Percentiles rank a stretch among this genome's conserved stretches.
Evolutionary conservation across 257 asterid species (phyloP).

Genomic region (Rehmannia glutinosa): DNA sequence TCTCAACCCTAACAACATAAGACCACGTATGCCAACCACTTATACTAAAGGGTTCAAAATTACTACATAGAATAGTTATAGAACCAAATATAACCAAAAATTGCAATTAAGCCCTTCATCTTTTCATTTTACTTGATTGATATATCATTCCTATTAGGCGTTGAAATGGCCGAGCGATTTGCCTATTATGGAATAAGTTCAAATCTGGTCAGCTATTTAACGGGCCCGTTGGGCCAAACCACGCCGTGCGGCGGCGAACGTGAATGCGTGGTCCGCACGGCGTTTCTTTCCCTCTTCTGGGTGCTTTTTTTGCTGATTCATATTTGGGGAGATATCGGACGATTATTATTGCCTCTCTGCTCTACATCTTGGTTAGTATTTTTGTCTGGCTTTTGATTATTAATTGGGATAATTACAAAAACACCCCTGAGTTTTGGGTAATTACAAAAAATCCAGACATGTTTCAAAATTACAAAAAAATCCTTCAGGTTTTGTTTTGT

Average conservation of each 20-base stretch:
- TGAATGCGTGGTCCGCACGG: slow-evolving; percentile 30
- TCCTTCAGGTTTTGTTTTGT: too few relatives aligned
- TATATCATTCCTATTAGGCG: not conserved
- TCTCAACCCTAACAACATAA: too few relatives aligned
- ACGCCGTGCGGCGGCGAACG: slow-evolving; percentile 25
- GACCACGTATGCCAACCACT: too few relatives aligned
- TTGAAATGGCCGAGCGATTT: not conserved
- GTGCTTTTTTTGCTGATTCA: slow-evolving; percentile 34
- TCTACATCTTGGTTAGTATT: slow-evolving; percentile 19
- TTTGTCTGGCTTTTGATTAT: too few relatives aligned
- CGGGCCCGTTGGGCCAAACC: slow-evolving; percentile 30
- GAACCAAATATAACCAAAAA: too few relatives aligned
- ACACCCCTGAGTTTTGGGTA: too few relatives aligned
- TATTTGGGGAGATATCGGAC: slow-evolving; percentile 25
- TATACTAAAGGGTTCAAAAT: too few relatives aligned
- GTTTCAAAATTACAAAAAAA: too few relatives aligned
- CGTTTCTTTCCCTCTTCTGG: slow-evolving; percentile 26
- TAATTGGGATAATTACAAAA: too few relatives aligned
- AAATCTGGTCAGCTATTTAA: too few relatives aligned
- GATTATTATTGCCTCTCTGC: slow-evolving; percentile 21
- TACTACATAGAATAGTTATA: too few relatives aligned
- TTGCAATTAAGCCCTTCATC: not conserved
- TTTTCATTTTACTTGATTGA: not conserved
- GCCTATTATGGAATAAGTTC: not conserved
- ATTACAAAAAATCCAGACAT: too few relatives aligned